Conservation (phyloP, 2,329 filamentous ascomycete genomes). For the Paecilomyces niveus region DNA sequence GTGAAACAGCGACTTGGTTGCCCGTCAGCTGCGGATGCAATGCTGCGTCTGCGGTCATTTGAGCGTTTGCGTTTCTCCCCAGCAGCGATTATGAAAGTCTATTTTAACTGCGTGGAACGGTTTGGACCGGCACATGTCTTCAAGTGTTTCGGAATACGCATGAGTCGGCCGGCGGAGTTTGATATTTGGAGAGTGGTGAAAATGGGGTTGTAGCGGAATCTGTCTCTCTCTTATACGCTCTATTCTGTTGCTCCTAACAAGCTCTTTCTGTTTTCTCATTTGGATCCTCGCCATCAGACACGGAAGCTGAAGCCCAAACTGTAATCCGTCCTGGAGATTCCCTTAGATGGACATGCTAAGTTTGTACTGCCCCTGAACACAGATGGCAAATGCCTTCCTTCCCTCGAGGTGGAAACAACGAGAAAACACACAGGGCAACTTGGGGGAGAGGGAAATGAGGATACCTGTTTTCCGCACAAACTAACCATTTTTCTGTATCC, state of each 20-base stretch:
- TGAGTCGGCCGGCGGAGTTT: conserved; percentile 37
- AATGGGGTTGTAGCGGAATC: conserved; percentile 33
- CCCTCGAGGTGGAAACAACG: not conserved
- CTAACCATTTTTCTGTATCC: not conserved
- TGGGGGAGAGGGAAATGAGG: not conserved
- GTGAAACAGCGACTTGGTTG: conserved; percentile 1
- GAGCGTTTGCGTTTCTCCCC: conserved; percentile 28
- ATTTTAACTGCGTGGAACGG: conserved; percentile 29
- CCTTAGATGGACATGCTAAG: not conserved
- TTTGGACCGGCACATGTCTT: conserved; percentile 30
- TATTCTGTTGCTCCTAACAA: conserved; percentile 2
- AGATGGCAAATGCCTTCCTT: not conserved
- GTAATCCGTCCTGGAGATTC: not conserved
- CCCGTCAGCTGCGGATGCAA: conserved; percentile 19
- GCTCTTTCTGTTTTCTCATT: conserved; percentile 5
- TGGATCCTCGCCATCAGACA: not conserved
- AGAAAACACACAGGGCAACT: not conserved
- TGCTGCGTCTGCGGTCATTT: conserved; percentile 21
- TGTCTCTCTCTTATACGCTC: conserved; percentile 35
- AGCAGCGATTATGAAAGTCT: conserved; percentile 27
- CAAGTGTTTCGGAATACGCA: conserved; percentile 26
- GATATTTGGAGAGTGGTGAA: conserved; percentile 35
- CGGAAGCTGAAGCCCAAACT: not conserved
- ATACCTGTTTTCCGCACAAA: not conserved
- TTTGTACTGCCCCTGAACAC: not conserved